Conservation (phyloP, 331 rosid species). For the Rhamnella rubrinervis region DNA sequence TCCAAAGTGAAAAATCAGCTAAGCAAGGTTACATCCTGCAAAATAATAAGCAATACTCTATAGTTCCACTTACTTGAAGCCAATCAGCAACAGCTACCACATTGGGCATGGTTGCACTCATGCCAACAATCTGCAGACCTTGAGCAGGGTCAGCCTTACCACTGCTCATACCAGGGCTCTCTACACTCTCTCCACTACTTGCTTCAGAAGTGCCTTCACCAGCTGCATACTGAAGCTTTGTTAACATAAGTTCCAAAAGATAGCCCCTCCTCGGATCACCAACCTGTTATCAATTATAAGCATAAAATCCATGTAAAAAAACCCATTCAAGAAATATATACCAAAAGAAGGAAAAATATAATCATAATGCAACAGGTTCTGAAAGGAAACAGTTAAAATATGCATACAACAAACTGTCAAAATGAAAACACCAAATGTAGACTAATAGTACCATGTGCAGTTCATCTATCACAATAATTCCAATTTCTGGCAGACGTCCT, state of each 20-base stretch:
- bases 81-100: slow-evolving; percentile 97
- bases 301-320: slow-evolving; percentile 27
- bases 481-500: slow-evolving; percentile 91
- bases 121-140: slow-evolving; percentile 94
- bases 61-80: slow-evolving; percentile 73
- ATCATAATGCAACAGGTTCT: background rate
- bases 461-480: slow-evolving; percentile 94
- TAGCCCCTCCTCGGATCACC: slow-evolving; percentile 90
- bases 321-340: background rate
- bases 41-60: background rate
- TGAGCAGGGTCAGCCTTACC: slow-evolving; percentile 82
- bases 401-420: background rate
- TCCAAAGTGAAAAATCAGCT: background rate
- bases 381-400: background rate
- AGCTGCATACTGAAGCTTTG: slow-evolving; percentile 97
- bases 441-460: slow-evolving; percentile 77
- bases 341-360: slow-evolving; percentile 7
- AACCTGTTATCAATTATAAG: slow-evolving; percentile 61
- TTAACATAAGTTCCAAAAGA: slow-evolving; percentile 92
- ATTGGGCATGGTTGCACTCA: slow-evolving; percentile 99
- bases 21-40: slow-evolving; percentile 2
- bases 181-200: slow-evolving; percentile 90
- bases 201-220: slow-evolving; percentile 87
- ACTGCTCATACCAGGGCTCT: slow-evolving; percentile 88
- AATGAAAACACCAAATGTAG: background rate